These are phyloP conservation scores for Fragilaria crotonensis DNA, from an alignment of 108 stramenopile species.

Conservation along the genomic window DNA sequence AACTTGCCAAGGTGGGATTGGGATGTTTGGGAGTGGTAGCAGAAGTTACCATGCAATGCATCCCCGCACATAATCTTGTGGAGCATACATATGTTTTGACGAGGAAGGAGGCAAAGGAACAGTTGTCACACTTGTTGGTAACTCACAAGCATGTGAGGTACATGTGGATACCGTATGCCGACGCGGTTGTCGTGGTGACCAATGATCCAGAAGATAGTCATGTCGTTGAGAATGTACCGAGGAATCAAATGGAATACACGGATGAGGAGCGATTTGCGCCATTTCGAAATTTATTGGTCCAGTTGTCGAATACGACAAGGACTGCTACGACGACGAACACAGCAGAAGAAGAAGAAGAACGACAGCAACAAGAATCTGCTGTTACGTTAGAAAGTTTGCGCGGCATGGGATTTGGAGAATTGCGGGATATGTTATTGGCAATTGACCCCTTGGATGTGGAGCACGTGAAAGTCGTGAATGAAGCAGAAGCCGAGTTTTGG, in stretches of 20 bases:
- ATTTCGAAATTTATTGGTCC: slow-evolving; percentile 44
- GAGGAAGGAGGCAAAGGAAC: slow-evolving; percentile 62
- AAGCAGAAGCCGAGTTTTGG: slow-evolving; percentile 97
- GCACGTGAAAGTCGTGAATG: slow-evolving; percentile 89
- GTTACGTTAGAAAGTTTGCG: slow-evolving; percentile 45
- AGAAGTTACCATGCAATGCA: slow-evolving; percentile 82
- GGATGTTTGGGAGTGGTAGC: slow-evolving; percentile 94
- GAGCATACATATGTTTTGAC: slow-evolving; percentile 89
- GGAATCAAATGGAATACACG: slow-evolving; percentile 7
- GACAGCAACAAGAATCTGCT: neutral
- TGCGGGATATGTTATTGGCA: slow-evolving; percentile 89
- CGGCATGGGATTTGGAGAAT: slow-evolving; percentile 87
- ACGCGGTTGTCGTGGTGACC: slow-evolving; percentile 91
- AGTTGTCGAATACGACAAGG: too few relatives aligned
- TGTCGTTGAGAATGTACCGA: slow-evolving; percentile 17
- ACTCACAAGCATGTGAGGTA: slow-evolving; percentile 91
- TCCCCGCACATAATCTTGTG: slow-evolving; percentile 85
- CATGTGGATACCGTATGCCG: slow-evolving; percentile 99
- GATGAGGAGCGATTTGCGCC: slow-evolving; percentile 50
- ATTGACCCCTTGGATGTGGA: slow-evolving; percentile 77
- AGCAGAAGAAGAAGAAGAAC: slow-evolving; percentile 21
- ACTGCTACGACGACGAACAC: too few relatives aligned
- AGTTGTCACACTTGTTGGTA: slow-evolving; percentile 46
- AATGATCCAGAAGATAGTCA: slow-evolving; percentile 75
- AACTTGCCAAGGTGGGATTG: slow-evolving; percentile 83